Conservation (phyloP, 345 rosid genomes). For the Citrus medica region DNA sequence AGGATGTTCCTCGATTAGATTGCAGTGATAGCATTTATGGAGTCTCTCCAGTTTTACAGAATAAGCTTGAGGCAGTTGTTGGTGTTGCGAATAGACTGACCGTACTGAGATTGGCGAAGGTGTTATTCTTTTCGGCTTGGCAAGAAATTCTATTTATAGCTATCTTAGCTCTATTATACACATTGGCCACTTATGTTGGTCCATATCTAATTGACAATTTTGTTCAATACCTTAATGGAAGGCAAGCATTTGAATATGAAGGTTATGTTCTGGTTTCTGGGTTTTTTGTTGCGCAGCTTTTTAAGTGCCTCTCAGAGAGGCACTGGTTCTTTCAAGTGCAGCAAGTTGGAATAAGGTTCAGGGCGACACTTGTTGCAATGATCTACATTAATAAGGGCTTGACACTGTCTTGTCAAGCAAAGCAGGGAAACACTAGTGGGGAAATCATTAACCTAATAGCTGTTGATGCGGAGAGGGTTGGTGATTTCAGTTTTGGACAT, state of each 20-base stretch:
- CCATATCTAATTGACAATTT: slow-evolving; percentile 57
- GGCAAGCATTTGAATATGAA: slow-evolving; percentile 36
- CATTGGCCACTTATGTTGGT: slow-evolving; percentile 52
- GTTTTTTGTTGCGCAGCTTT: slow-evolving; percentile 54
- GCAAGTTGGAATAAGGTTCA: slow-evolving; percentile 45
- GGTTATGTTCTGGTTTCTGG: slow-evolving; percentile 51
- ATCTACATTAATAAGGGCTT: slow-evolving; percentile 62
- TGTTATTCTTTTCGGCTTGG: slow-evolving; percentile 39
- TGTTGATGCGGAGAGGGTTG: slow-evolving; percentile 62
- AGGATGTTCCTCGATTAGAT: slow-evolving; percentile 66
- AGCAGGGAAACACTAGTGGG: slow-evolving; percentile 56
- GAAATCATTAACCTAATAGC: slow-evolving; percentile 70
- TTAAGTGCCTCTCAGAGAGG: slow-evolving; percentile 51
- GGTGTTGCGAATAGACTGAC: slow-evolving; percentile 30
- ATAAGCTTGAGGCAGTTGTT: slow-evolving; percentile 38
- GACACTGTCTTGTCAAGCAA: slow-evolving; percentile 50
- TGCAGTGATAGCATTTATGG: slow-evolving; percentile 38
- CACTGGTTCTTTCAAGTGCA: slow-evolving; percentile 57
- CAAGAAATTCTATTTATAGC: slow-evolving; percentile 44
- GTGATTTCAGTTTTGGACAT: slow-evolving; percentile 51
- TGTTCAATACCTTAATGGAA: slow-evolving; percentile 56
- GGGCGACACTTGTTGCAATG: slow-evolving; percentile 45
- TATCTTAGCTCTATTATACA: slow-evolving; percentile 30
- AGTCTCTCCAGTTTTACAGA: slow-evolving; percentile 34
- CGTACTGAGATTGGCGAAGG: slow-evolving; percentile 43